Base-by-base conservation (phyloP, 202 grass and related monocot genomes). In the Cymbopogon flexuosus region DNA sequence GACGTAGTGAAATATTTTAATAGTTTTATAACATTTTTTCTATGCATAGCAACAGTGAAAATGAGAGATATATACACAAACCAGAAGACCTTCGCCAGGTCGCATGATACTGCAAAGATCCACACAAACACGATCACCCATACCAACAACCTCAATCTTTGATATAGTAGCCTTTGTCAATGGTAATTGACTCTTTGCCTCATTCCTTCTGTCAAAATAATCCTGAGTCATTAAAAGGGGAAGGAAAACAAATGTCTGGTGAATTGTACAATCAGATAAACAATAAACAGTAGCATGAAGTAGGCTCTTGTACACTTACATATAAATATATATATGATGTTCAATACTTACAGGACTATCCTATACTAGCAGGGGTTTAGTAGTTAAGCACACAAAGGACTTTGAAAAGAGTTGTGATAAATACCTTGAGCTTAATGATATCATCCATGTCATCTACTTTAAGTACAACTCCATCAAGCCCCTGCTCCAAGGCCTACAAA, bases 41-140 rank as follows among this genome's bases (percentile, higher is more conserved):
- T n/a, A 71, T 65, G 30, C 0, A 2, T 36, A 43, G 15, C 12
- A 8, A 80, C 7, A 72, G 8, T 65, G 31, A 91, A 87, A 5
- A 76, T 47, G 18, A 52, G 76, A 88, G 81, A 83, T 27, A 60
- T 27, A 60, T 70, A 85, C 73, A 90, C 87, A 86, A 93, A 99
- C 96, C 92, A 99, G 73, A 83, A 99, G 92, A 65, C 92, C 96
- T 95, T 95, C 90, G 19, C 96, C 90, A 1, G 92, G 96, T 83
- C 19, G 76, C 92, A 99, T 99, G 51, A 99, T 85, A 76, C 85
- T 95, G 81, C 92, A 99, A 87, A 95, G 96, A 70, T 99, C 96
- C 58, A 99, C 92, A 87, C 96, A 99, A 62, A 95, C 96, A 71
- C 92, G 90, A 81, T 99, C 92, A 51, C 90, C 96, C 88, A 99